phyloP scores from a whole-genome alignment of 345 rosid species.

The Pistacia vera region DNA sequence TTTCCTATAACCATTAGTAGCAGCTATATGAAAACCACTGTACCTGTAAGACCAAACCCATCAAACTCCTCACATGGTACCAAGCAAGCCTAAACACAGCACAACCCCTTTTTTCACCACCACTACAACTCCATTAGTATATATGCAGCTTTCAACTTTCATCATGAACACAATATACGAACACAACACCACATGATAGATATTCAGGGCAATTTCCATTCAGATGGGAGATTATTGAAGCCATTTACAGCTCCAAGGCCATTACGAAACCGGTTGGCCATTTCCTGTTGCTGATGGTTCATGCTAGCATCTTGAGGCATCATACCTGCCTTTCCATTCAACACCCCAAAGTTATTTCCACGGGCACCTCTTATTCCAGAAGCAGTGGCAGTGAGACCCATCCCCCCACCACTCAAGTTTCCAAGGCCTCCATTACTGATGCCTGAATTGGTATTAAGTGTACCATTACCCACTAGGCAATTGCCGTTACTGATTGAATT shows the following conservation, averaged over 20 bases:
- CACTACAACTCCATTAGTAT: neutral
- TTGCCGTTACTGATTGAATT: conserved; percentile 27
- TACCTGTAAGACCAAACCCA: neutral
- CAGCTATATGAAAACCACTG: neutral
- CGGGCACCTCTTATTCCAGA: conserved; percentile 48
- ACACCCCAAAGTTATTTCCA: conserved; percentile 26
- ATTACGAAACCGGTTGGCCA: conserved; percentile 46
- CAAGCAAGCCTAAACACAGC: neutral
- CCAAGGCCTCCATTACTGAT: conserved; percentile 39
- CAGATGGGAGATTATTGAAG: conserved; percentile 48
- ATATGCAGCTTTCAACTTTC: neutral
- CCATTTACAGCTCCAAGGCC: conserved; percentile 61
- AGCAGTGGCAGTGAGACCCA: conserved; percentile 36
- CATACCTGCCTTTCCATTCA: conserved; percentile 42
- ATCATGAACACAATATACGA: neutral
- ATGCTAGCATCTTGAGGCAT: conserved; percentile 39
- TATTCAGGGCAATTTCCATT: conserved; percentile 60
- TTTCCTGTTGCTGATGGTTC: conserved; percentile 53
- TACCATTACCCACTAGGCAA: conserved; percentile 35
- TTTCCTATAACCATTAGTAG: neutral
- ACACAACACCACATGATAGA: neutral
- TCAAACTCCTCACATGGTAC: neutral
- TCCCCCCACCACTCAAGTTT: conserved; percentile 37
- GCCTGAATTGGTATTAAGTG: conserved; percentile 23
- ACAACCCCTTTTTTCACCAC: conserved; percentile 7